Conservation (phyloP, 345 rosid species). For the Eucalyptus cladocalyx region DNA sequence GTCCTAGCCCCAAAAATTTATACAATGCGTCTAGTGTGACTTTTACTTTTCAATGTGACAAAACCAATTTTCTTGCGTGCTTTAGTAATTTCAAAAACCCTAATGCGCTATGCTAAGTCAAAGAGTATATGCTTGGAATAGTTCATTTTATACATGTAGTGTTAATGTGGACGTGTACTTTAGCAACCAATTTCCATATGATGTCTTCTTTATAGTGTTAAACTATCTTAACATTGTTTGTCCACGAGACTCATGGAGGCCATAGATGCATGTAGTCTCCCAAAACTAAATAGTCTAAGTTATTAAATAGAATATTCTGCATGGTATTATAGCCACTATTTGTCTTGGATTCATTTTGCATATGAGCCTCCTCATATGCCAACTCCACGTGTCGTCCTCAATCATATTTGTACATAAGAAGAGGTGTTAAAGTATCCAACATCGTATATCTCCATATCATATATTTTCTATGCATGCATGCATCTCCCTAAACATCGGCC, state of each 20-base stretch:
- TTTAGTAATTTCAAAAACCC: not conserved
- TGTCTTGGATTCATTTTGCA: not conserved
- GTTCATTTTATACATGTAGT: not conserved
- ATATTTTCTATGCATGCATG: not conserved
- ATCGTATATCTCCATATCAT: not conserved
- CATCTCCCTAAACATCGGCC: not conserved
- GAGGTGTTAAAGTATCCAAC: not conserved
- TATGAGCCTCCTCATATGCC: not conserved
- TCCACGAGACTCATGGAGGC: not conserved
- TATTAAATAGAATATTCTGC: not conserved
- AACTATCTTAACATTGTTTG: not conserved
- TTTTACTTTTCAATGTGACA: not conserved
- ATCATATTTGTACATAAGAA: not conserved
- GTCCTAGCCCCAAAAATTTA: not conserved
- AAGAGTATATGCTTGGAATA: not conserved
- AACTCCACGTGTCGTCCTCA: not conserved
- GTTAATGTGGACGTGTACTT: not conserved
- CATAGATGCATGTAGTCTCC: not conserved
- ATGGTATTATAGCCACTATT: not conserved
- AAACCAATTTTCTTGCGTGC: not conserved
- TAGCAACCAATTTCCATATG: not conserved
- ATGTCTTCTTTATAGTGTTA: not conserved
- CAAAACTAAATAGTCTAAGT: not conserved
- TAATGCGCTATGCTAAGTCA: not conserved
- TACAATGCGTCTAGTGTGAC: rapidly evolving